Base-by-base conservation (phyloP, 2,329 filamentous ascomycete genomes). In the Macrophomina phaseolina region DNA sequence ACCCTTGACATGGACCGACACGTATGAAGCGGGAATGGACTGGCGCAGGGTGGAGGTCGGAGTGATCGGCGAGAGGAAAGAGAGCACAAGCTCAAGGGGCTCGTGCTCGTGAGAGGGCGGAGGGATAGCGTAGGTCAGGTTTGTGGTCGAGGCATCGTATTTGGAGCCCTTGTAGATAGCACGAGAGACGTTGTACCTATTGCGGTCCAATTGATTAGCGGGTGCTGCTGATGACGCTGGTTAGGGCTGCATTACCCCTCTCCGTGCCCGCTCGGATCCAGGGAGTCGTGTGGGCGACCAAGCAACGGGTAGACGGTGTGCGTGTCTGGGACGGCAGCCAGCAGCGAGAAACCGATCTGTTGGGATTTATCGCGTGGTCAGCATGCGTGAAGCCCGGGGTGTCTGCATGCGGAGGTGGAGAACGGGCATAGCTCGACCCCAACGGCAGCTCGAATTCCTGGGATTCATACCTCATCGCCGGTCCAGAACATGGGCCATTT, bases 401-500 rank as follows among this genome's bases (percentile, higher is more conserved):
- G 28, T 49, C 58, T 62, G 58, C 58, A 58, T 60, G 53, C 58
- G n/a, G 36, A 60, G 6, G 16, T 5, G 28, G 42, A 32, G 56
- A 60, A 49, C 58, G 32, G 45, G 58, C 45, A 49, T 49, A 49
- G 58, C 58, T 48, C 40, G 42, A 9, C 23, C 55, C 23, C 55
- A 48, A 61, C 56, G 23, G 56, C 56, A 34, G 40, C 12, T 34
- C 58, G 58, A n/a, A 61, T 51, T 58, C 52, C 51, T 11, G 38
- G 62, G 7, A 28, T 16, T 65, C 76, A 64, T 77, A 87, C 84
- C 75, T 90, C 84, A 73, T 88, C 83, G 40, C 91, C 91, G 6
- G 90, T 91, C 84, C 89, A 94, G 77, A 94, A 93, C 77, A 94
- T 94, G 30, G 93, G 93, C 93, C 93, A 97, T 79, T 87, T 86